Conservation (phyloP, 257 asterid genomes). For the Solanum appendiculatum region DNA sequence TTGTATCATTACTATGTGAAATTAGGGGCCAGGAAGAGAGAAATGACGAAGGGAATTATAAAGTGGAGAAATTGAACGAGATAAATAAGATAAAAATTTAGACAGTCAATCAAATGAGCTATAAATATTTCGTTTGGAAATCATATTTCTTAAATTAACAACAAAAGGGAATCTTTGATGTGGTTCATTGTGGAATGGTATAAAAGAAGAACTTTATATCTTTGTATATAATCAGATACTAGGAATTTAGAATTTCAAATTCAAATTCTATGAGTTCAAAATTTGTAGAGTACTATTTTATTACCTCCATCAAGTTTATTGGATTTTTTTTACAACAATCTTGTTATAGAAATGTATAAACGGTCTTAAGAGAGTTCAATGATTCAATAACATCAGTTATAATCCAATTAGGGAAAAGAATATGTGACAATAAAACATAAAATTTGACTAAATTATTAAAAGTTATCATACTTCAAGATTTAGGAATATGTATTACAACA, state of each 20-base stretch:
- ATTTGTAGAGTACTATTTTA: background rate
- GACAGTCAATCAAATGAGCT: rapidly evolving
- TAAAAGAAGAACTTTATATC: background rate
- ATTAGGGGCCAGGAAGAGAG: background rate
- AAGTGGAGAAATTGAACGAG: background rate
- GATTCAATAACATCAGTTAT: background rate
- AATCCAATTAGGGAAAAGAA: background rate
- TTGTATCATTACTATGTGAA: background rate
- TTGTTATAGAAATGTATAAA: background rate
- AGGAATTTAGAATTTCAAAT: background rate
- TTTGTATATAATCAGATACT: background rate
- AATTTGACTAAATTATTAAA: background rate
- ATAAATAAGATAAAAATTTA: background rate
- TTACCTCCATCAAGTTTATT: background rate
- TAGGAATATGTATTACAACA: background rate
- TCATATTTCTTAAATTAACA: background rate
- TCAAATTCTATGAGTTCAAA: background rate
- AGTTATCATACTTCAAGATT: background rate
- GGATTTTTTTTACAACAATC: background rate
- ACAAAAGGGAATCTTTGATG: background rate
- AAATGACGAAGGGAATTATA: background rate
- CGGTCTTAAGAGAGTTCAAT: background rate
- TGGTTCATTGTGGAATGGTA: background rate
- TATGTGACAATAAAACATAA: background rate
- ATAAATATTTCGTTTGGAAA: background rate